These are phyloP conservation scores for Musa beccarii DNA, from an alignment of 176 grass and related monocot genomes.

Conservation along the genomic window DNA sequence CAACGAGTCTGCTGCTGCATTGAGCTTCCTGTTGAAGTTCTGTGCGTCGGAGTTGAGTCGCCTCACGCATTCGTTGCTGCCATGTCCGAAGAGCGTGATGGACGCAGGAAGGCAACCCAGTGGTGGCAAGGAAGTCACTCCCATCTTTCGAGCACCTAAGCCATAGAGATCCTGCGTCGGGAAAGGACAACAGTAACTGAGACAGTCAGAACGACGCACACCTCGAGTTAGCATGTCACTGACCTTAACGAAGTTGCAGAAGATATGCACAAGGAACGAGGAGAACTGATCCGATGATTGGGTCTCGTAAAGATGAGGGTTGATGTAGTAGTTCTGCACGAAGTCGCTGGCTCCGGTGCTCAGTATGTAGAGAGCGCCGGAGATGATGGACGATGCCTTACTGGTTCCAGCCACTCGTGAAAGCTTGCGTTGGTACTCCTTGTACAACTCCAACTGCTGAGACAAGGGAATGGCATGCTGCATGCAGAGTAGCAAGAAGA, in stretches of 20 bases:
- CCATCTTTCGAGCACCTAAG: constrained; percentile 57
- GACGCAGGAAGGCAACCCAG: constrained; percentile 61
- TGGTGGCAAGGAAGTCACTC: constrained; percentile 57
- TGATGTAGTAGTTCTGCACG: constrained; percentile 90
- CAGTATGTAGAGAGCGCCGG: constrained; percentile 53
- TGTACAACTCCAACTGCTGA: constrained; percentile 62
- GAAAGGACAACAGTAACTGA: not conserved
- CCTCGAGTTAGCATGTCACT: not conserved
- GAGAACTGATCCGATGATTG: constrained; percentile 39
- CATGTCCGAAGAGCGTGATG: constrained; percentile 47
- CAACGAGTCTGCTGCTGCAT: constrained; percentile 32
- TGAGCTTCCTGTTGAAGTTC: constrained; percentile 67
- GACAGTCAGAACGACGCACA: not conserved
- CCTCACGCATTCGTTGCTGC: constrained; percentile 33
- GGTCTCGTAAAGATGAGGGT: constrained; percentile 36
- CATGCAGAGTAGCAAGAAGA: not conserved
- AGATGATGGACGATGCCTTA: constrained; percentile 32
- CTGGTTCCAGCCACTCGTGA: constrained; percentile 29
- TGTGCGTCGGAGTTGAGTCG: constrained; percentile 51
- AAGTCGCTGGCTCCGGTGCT: constrained; percentile 64
- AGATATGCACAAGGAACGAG: constrained; percentile 35
- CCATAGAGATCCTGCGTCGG: constrained; percentile 45
- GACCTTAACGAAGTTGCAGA: constrained; percentile 42
- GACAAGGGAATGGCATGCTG: constrained; percentile 67
- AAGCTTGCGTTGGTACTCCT: constrained; percentile 61